Evolutionary conservation across 495 filamentous ascomycete genomes (phyloP).

Genomic region (Aeminium ludgeri): DNA sequence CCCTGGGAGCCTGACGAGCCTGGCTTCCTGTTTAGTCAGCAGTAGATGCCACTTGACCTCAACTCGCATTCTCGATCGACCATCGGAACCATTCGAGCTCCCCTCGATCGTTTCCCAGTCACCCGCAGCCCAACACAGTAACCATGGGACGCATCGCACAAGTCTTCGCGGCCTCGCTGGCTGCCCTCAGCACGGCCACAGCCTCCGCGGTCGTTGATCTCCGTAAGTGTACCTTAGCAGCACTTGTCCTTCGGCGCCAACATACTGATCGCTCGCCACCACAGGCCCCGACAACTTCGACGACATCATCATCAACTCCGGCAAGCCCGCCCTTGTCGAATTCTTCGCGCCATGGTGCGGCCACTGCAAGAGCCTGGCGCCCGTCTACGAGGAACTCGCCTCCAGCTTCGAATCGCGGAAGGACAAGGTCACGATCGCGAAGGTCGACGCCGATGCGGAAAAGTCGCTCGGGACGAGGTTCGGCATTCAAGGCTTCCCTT

Average conservation of each 20-base stretch:
- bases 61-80: too few species aligned
- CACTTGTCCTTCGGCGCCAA: constrained; percentile 41
- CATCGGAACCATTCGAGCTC: too few species aligned
- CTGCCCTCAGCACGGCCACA: constrained; percentile 13
- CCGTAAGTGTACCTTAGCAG: constrained; percentile 73
- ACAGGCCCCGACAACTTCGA: constrained; percentile 64
- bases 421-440: constrained; percentile 77
- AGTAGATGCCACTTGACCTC: too few species aligned
- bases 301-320: constrained; percentile 67
- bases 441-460: constrained; percentile 89
- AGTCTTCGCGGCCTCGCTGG: background rate
- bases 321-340: constrained; percentile 91
- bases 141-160: constrained; percentile 1
- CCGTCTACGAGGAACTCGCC: constrained; percentile 88
- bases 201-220: constrained; percentile 55
- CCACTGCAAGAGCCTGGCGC: constrained; percentile 94
- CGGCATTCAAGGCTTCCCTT: constrained; percentile 87
- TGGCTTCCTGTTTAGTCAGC: too few species aligned
- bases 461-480: constrained; percentile 67
- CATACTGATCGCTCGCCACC: background rate
- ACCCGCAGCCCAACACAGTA: too few species aligned
- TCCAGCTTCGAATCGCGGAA: constrained; percentile 49
- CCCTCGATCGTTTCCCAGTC: too few species aligned
- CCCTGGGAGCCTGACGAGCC: too few species aligned
- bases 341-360: constrained; percentile 99